These are phyloP conservation scores for Allomyces arbusculus DNA, from an alignment of 192 early-diverging fungal genomes.

Conservation along the genomic window DNA sequence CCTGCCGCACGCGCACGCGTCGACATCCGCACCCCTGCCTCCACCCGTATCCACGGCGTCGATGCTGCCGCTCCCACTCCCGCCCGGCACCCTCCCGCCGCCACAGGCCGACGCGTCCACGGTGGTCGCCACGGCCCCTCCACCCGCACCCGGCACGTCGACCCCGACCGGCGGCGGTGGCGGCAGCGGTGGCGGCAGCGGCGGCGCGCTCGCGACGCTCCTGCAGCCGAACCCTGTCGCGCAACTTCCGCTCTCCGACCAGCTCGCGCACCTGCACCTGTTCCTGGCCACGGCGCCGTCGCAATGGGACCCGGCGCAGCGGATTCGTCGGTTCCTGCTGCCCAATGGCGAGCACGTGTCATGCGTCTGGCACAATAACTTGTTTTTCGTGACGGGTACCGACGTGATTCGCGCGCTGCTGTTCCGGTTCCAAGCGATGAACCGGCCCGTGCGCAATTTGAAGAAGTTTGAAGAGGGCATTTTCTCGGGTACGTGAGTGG, in stretches of 20 bases:
- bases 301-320: conserved; percentile 35
- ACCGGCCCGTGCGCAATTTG: conserved; percentile 60
- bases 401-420: conserved; percentile 82
- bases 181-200: not conserved
- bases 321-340: conserved; percentile 38
- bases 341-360: conserved; percentile 75
- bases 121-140: not conserved
- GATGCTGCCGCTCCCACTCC: too few species aligned
- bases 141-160: not conserved
- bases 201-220: not conserved
- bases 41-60: too few species aligned
- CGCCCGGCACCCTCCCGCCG: not conserved
- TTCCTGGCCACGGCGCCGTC: conserved; percentile 46
- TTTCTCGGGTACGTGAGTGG: conserved; percentile 29
- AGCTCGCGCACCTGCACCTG: conserved; percentile 27
- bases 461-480: conserved; percentile 99
- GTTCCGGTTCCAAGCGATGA: conserved; percentile 79
- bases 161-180: not conserved
- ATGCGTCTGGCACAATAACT: conserved; percentile 81
- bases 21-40: too few species aligned
- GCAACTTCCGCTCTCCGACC: not conserved
- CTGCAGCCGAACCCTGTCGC: not conserved
- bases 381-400: conserved; percentile 87
- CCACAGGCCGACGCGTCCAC: not conserved
- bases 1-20: too few species aligned